Evolutionary conservation across 1,139 yeast genomes (phyloP).

Genomic region (Chernovozyma aurita): DNA sequence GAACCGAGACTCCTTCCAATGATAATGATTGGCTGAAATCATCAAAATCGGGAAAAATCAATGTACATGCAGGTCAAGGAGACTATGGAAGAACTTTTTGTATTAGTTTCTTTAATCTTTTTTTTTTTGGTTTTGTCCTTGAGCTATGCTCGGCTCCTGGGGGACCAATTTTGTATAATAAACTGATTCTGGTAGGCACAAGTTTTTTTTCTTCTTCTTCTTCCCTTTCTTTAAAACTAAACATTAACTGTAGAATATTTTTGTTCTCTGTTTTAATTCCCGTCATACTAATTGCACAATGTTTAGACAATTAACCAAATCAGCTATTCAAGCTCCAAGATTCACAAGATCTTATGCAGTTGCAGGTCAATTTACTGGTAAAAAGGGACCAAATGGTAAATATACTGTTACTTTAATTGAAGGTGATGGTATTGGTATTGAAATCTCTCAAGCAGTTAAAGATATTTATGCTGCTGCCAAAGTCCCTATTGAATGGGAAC

Average conservation of each 20-base stretch:
- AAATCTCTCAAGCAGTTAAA: constrained; percentile 90
- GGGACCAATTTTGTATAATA: not conserved
- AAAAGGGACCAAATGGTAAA: constrained; percentile 54
- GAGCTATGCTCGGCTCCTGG: constrained; percentile 1
- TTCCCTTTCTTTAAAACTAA: not conserved
- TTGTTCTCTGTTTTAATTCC: not conserved
- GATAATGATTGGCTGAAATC: constrained; percentile 1
- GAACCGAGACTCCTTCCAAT: constrained; percentile 2
- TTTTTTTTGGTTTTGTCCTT: not conserved
- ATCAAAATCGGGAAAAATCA: not conserved
- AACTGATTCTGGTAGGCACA: not conserved
- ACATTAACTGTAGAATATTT: not conserved
- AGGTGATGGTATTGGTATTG: constrained; percentile 98
- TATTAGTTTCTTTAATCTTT: not conserved
- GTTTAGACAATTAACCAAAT: constrained; percentile 42
- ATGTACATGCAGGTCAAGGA: not conserved
- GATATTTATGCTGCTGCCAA: constrained; percentile 87
- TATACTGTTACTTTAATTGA: constrained; percentile 93
- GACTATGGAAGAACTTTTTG: not conserved
- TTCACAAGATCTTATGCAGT: constrained; percentile 40
- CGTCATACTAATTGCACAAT: constrained; percentile 14
- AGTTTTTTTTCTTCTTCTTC: constrained; percentile 1
- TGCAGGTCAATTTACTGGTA: constrained; percentile 49
- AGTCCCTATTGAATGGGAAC: constrained; percentile 96
- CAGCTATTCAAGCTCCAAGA: constrained; percentile 32